Evolutionary conservation across 2,329 filamentous ascomycete genomes (phyloP), one percentile per base, ranked within the genome.

Genomic region (Aureobasidium zeae): DNA sequence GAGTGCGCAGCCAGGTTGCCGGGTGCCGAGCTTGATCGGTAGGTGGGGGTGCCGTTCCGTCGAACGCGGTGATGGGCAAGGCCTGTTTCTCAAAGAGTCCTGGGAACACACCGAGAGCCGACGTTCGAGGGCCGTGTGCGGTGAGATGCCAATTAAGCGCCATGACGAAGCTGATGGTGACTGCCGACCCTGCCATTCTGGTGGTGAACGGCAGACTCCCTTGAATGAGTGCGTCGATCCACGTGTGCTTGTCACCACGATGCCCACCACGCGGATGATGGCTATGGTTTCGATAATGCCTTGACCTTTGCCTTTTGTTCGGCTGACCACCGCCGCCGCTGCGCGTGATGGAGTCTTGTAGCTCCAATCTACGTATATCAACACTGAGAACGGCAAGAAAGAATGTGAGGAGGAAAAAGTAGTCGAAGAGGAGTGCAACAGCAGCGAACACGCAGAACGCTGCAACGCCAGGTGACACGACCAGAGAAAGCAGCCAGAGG

Each of bases 131-230:
- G 5, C 43, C 45, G 35, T 72, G 72, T 33, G 81, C 79, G 50
- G 83, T 82, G 51, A 87, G 87, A 55, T 88, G 84, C 71, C 79
- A 84, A 52, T 88, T 84, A 1, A 84, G 76, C 31, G 81, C 76
- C 12, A 86, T 57, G 5, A 88, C 74, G 51, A 86, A 84, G 2
- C 77, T 78, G 16, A 86, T 65, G 59, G 86, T 79, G 21, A 86
- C 78, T 10, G 81, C 71, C 0, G 82, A 83, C 1, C 84, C 83
- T 2, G 83, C 83, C 51, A 87, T 77, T 21, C 84, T 73, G 2
- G 83, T 87, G 28, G 79, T 84, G 49, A 83, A 65, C 6, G 81
- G 76, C 4, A 78, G 65, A 21, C 74, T 76, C n/a, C 81, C 79
- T 38, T 76, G 72, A 3, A 79, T 59, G n/a, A 85, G 53, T 5